These are phyloP conservation scores for Astrothelium subdiscretum DNA, from an alignment of 495 filamentous ascomycete species.

Conservation along the genomic window DNA sequence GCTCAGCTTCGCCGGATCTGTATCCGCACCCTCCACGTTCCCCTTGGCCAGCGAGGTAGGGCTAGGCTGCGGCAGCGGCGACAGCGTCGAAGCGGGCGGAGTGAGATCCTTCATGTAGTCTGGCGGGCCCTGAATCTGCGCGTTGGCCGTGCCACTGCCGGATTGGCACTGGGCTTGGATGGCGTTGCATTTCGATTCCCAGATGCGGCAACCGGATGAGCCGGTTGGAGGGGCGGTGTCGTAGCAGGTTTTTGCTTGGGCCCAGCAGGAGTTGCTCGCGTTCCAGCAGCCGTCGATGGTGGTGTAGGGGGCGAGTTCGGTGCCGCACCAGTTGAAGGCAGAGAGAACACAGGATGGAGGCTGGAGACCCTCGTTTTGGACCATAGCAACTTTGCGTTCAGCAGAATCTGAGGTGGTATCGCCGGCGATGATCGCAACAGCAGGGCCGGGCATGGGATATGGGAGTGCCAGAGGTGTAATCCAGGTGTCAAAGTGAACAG, in stretches of 20 bases:
- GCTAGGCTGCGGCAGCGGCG: background rate
- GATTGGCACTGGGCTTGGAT: conserved; percentile 23
- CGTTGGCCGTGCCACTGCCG: background rate
- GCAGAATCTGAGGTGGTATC: conserved; percentile 10
- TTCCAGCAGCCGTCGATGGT: conserved; percentile 47
- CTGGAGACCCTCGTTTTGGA: conserved; percentile 29
- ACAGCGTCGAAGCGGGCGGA: background rate
- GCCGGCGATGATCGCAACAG: conserved; percentile 13
- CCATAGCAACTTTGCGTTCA: background rate
- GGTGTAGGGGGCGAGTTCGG: conserved; percentile 43
- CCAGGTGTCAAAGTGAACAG: conserved; percentile 54
- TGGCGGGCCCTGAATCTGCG: background rate
- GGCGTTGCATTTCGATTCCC: conserved; percentile 46
- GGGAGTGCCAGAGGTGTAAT: conserved; percentile 27
- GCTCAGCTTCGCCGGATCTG: background rate
- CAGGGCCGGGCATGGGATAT: conserved; percentile 51
- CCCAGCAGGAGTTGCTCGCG: conserved; percentile 41
- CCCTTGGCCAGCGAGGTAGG: background rate
- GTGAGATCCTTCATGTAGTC: background rate
- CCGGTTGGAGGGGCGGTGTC: conserved; percentile 45
- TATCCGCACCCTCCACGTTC: background rate
- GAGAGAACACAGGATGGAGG: conserved; percentile 45
- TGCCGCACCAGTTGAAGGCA: conserved; percentile 63
- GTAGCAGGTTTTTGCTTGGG: conserved; percentile 47
- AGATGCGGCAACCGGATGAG: conserved; percentile 42